Evolutionary conservation across 164 flowering plant species (phyloP), one percentile per base, ranked within the genome.

Genomic region (Stephania cephalantha): DNA sequence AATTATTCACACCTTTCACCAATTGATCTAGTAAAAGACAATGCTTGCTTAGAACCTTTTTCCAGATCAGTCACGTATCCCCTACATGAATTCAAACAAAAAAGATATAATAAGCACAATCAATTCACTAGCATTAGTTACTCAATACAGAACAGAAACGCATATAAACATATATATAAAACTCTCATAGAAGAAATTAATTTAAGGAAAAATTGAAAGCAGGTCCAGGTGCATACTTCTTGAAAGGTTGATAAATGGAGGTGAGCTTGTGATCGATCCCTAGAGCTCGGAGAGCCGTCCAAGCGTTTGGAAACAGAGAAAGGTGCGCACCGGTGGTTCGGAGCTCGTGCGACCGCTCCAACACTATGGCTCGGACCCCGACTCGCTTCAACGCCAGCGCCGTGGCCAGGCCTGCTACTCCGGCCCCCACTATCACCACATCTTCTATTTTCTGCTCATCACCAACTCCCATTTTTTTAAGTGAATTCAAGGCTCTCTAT

Each of bases 251-350:
- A 64, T 83, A 86, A 22, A 72, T 10, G 50, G 84, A 61, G 29
- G 79, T 67, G 73, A 87, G 87, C 78, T 85, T 85, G 75, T 83
- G 74, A 29, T 78, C 80, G 2, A 84, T 83, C 2, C 86, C 84
- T 11, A 84, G 80, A 0, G 81, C 82, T 13, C 79, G 72, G 18
- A 84, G 81, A 10, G 86, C 84, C 1, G 71, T 11, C 82, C 82
- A 81, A 20, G 84, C 86, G 69, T 84, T 81, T 45, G 86, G 77
- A 55, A 44, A 71, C 11, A 84, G 77, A n/a, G 73, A 69, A 1
- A 84, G n/a, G 42, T 81, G 78, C n/a, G 81, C 75, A n/a, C 86
- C 86, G 0, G 79, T 76, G 67, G 82, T 13, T 53, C 84, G 75
- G 0, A 83, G 74, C 77, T 76, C 81, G 17, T 64, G 17, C 7